Conservation (phyloP, 2,329 filamentous ascomycete genomes). For the Periconia macrospinosa region DNA sequence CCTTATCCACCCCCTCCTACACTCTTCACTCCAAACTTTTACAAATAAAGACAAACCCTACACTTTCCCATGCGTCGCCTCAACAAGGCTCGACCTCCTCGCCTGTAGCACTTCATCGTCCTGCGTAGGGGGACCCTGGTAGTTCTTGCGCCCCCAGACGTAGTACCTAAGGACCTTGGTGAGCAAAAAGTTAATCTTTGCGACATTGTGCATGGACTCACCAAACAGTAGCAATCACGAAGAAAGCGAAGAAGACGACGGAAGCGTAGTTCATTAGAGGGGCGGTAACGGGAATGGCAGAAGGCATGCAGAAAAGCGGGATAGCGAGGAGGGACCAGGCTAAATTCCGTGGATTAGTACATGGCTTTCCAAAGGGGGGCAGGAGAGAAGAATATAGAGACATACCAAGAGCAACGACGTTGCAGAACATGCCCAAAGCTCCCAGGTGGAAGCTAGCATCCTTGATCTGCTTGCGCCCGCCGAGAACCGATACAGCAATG, state of each 20-base stretch:
- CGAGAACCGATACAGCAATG: slow-evolving; percentile 65
- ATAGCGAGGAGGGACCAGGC: slow-evolving; percentile 68
- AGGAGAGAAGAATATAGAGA: slow-evolving; percentile 32
- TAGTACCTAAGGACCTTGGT: slow-evolving; percentile 54
- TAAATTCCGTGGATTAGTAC: slow-evolving; percentile 8
- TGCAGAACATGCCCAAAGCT: slow-evolving; percentile 61
- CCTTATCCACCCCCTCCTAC: not conserved
- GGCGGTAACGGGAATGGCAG: slow-evolving; percentile 61
- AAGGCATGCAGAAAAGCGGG: slow-evolving; percentile 75
- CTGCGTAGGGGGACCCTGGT: slow-evolving; percentile 59
- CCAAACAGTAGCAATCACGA: slow-evolving; percentile 63
- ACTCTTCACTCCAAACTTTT: too few species aligned
- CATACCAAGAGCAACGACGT: slow-evolving; percentile 65
- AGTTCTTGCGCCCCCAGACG: slow-evolving; percentile 70
- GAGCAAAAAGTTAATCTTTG: not conserved
- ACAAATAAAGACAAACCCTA: too few species aligned
- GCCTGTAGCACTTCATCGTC: slow-evolving; percentile 36
- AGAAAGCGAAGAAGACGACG: slow-evolving; percentile 71
- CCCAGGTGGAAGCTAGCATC: slow-evolving; percentile 65
- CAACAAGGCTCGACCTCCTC: slow-evolving; percentile 33
- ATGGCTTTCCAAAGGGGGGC: too few species aligned
- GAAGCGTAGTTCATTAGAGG: slow-evolving; percentile 72
- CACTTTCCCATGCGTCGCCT: not conserved
- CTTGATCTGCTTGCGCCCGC: slow-evolving; percentile 61
- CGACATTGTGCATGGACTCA: too few species aligned